Conservation (phyloP, 805 yeast genomes). For the Candida maesae region DNA sequence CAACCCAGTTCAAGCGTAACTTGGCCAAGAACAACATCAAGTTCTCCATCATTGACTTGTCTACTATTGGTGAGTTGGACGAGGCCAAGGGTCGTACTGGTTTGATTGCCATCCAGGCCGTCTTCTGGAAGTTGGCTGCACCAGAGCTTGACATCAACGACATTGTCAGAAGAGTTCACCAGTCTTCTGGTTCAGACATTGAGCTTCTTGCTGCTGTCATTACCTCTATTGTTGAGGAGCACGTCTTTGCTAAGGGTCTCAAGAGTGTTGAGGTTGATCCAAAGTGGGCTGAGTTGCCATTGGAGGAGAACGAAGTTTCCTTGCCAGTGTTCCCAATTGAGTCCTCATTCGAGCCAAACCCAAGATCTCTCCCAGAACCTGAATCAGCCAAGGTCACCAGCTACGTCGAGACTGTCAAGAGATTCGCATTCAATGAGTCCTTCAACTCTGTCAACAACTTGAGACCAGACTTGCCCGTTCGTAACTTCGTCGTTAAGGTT, state of each 20-base stretch:
- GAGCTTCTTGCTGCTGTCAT: slow-evolving; percentile 74
- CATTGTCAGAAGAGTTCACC: slow-evolving; percentile 71
- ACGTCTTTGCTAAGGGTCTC: slow-evolving; percentile 41
- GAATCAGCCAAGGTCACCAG: slow-evolving; percentile 40
- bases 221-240: slow-evolving; percentile 57
- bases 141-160: slow-evolving; percentile 57
- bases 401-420: slow-evolving; percentile 56
- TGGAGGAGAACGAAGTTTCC: slow-evolving; percentile 34
- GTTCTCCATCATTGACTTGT: slow-evolving; percentile 57
- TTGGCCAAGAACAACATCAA: slow-evolving; percentile 50
- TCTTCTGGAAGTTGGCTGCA: slow-evolving; percentile 70
- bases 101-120: slow-evolving; percentile 72
- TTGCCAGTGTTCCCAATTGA: slow-evolving; percentile 57
- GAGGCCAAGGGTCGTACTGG: slow-evolving; percentile 73
- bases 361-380: slow-evolving; percentile 40
- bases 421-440: slow-evolving; percentile 79
- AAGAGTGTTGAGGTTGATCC: slow-evolving; percentile 32
- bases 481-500: slow-evolving; percentile 83
- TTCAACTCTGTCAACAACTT: slow-evolving; percentile 52
- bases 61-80: slow-evolving; percentile 60
- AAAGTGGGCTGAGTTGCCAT: slow-evolving; percentile 26
- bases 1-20: slow-evolving; percentile 47
- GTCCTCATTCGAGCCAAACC: slow-evolving; percentile 62
- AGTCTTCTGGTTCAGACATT: slow-evolving; percentile 77
- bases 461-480: slow-evolving; percentile 87